Evolutionary conservation across 352 stramenopile species (phyloP), one percentile per base, ranked within the genome.

Genomic region (Globisporangium megalacanthum): DNA sequence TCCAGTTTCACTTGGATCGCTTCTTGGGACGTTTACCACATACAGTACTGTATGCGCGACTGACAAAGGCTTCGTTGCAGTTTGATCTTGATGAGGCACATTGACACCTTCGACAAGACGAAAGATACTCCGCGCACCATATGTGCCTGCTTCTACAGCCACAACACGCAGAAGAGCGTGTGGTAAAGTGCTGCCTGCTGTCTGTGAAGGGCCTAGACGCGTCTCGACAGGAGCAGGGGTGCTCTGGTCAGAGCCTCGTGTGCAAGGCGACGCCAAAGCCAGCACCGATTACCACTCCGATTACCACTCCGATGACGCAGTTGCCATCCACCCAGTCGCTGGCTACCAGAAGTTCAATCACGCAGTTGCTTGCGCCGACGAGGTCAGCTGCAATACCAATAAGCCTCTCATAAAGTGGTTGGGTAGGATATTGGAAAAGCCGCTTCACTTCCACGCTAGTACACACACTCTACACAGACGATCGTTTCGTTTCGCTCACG

Each of bases 141-240:
- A 13, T 35, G 45, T 25, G 29, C 13, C 45, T 35, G 25, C 35
- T 39, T 39, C 10, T 39, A 39, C 35, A 39, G 35, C 35, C 35
- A 39, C 35, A 39, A 39, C 7, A 13, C 7, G 6, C 35, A 7
- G 13, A 1, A 45, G 1, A 45, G 8, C 0, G 62, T 13, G 70
- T 54, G 17, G 70, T 63, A 0, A 69, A 52, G 10, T 85, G 75
- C 55, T 85, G 75, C 70, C 77, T 85, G 70, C 58, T 85, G 14
- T 85, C 72, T n/a, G 75, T 86, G 7, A 42, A 66, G 47, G 63
- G 77, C 29, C 33, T 83, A 1, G 25, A 35, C 13, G 42, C 49
- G 39, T 54, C 9, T 25, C 44, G 44, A 29, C 58, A 45, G 51
- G 11, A 48, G 19, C 15, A 44, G 54, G n/a, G 49, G 20, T 49